Conservation (phyloP, 192 early-diverging fungal genomes). For the Gonapodya prolifera region DNA sequence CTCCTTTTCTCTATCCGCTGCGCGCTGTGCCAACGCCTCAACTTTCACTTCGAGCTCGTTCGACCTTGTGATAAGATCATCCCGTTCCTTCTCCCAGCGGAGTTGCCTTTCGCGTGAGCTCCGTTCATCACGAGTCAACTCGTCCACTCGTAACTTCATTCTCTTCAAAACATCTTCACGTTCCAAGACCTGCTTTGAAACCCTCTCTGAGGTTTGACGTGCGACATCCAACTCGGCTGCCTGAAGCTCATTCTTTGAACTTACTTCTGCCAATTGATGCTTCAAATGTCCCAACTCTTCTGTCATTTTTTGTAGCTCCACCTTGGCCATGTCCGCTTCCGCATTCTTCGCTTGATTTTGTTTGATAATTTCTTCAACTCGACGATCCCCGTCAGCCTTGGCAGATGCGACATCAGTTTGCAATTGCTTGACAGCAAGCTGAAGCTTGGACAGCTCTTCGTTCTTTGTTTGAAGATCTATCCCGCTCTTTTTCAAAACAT, state of each 20-base stretch:
- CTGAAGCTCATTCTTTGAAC: background rate
- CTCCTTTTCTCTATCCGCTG: constrained; percentile 8
- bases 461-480: background rate
- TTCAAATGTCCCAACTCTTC: background rate
- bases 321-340: background rate
- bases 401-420: background rate
- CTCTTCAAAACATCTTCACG: constrained; percentile 35
- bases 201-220: constrained; percentile 16
- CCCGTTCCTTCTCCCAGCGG: constrained; percentile 30
- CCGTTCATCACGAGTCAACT: constrained; percentile 19
- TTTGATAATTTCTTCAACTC: background rate
- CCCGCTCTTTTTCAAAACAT: background rate
- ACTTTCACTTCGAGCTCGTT: constrained; percentile 6
- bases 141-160: constrained; percentile 24
- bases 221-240: background rate
- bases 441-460: background rate
- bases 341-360: background rate
- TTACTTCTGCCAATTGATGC: background rate
- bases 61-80: constrained; percentile 11
- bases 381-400: background rate
- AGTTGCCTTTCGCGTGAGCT: constrained; percentile 15
- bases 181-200: constrained; percentile 23
- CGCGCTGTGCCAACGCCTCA: background rate
- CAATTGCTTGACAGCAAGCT: background rate
- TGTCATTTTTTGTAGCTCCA: background rate